Evolutionary conservation across 2,329 filamentous ascomycete genomes (phyloP), one percentile per base, ranked within the genome.

Genomic region (Onygenales sp.): DNA sequence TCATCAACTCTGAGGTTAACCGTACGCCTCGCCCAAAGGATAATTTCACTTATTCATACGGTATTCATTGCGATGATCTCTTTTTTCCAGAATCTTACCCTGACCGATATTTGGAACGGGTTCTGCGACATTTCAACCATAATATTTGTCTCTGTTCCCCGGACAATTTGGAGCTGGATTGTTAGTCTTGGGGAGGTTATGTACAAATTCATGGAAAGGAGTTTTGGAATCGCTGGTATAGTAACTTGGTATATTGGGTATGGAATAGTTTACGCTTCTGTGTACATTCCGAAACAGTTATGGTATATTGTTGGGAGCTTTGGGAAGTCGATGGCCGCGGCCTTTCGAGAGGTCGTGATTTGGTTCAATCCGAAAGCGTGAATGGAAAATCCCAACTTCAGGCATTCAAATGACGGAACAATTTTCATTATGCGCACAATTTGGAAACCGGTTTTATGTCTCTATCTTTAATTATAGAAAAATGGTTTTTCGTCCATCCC

Each of bases 51-150:
- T 21, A 7, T 43, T 8, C 49, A 51, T 43, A 51, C 49, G 17
- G 40, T 27, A 14, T 11, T 51, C 39, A 33, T 13, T 17, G 49
- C 49, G 21, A 27, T 51, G n/a, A 42, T 42, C n/a, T 34, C 49
- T 27, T 51, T 51, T 39, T 51, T 51, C 49, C 40, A 31, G 14
- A n/a, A 13, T 17, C 39, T 51, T 33, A 51, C 39, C 6, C 40
- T 51, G 17, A 51, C 2, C 13, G 49, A 51, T 27, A 43, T 51
- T 5, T 51, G 49, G 49, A 51, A 51, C 32, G 49, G 49, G 17
- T 34, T 51, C 32, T 51, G 49, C 40, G 49, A 42, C 32, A 32
- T 51, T 21, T 34, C 43, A 13, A 13, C 13, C 13, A 32, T 43
- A 8, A 31, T 51, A 36, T 51, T 51, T n/a, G 17, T 43, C 8